Percentiles rank a stretch among this genome's conserved stretches.
Conservation (phyloP, 139 green algal genomes). For the Tetraselmis chui region DNA sequence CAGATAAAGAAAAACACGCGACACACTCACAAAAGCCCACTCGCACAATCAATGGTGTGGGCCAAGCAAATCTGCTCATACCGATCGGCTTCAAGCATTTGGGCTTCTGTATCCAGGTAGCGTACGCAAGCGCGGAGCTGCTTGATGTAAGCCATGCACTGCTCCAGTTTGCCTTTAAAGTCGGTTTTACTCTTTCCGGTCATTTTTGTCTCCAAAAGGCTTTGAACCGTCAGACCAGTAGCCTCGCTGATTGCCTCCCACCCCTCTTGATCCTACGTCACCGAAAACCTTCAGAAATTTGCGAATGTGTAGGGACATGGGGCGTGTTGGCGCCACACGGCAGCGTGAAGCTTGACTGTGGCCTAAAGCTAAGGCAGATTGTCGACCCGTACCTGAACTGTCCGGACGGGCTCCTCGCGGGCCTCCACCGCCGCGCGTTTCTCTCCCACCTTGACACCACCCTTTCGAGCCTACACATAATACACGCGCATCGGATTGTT, state of each 20-base stretch:
- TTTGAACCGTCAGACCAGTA: not conserved
- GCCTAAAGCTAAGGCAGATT: too few relatives aligned
- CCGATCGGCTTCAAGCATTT: not conserved
- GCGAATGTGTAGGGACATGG: not conserved
- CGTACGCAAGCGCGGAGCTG: constrained; percentile 9
- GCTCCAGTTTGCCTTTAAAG: constrained; percentile 6
- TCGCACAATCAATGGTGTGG: too few relatives aligned
- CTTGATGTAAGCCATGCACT: constrained; percentile 14
- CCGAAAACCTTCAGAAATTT: too few relatives aligned
- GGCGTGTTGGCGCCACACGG: not conserved
- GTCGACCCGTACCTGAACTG: not conserved
- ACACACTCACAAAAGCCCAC: too few relatives aligned
- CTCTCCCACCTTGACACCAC: not conserved
- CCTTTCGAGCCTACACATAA: too few relatives aligned
- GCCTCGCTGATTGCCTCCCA: not conserved
- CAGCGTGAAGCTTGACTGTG: not conserved
- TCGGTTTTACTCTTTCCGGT: constrained; percentile 11
- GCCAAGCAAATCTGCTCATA: too few relatives aligned
- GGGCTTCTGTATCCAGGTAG: not conserved
- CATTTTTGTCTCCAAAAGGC: constrained; percentile 6
- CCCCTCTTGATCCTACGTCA: not conserved
- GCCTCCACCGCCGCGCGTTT: not conserved
- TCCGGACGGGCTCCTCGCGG: not conserved
- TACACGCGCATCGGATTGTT: not conserved
- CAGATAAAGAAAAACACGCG: too few relatives aligned